Base-by-base conservation (phyloP, 352 stramenopile species). In the Phytophthora syringae region DNA sequence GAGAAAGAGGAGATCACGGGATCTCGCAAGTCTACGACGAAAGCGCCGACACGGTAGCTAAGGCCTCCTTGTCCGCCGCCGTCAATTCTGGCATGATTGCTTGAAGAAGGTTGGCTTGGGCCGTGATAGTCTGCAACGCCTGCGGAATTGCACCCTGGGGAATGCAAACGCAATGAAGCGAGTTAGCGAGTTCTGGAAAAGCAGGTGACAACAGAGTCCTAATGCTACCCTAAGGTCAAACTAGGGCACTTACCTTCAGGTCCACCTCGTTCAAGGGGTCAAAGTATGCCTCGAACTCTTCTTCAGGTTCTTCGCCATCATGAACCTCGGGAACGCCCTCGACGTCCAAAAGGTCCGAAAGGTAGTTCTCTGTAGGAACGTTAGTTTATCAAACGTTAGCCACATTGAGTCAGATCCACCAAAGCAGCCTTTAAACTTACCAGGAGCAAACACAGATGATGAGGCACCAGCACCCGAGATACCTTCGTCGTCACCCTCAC, bases 211-310 rank as follows among this genome's bases (percentile, higher is more conserved):
- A 39, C 32, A 43, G n/a, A n/a, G n/a, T n/a, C n/a, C 37, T 6
- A 43, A 43, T n/a, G 37, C 16, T 43, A 20, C 36, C 13, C 16
- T 16, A 16, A 2, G 1, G 12, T 43, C 9, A 47, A 16, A 25
- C 18, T 63, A 34, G n/a, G n/a, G 16, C 15, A 16, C 55, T 37
- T 68, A 93, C 83, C 80, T 92, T 94, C 18, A 94, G 67, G 25
- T 92, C 82, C 13, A 94, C 64, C 4, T 94, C 86, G 52, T 90
- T 92, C 20, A 94, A 65, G 16, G 86, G 82, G 48, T 94, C 86
- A 52, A 94, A 92, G 42, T 91, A 82, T 0, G 86, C 83, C 52
- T 94, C 86, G 56, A 94, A 89, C 45, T 90, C 85, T 60, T 94
- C 81, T 44, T 94, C 83, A 1, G 79, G 66, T 25, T 88, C 80